A percentile compares a stretch with the other conserved stretches of the same genome.
These are phyloP conservation scores for Crithidia expoeki DNA, from an alignment of 208 protist species.

Conservation along the genomic window DNA sequence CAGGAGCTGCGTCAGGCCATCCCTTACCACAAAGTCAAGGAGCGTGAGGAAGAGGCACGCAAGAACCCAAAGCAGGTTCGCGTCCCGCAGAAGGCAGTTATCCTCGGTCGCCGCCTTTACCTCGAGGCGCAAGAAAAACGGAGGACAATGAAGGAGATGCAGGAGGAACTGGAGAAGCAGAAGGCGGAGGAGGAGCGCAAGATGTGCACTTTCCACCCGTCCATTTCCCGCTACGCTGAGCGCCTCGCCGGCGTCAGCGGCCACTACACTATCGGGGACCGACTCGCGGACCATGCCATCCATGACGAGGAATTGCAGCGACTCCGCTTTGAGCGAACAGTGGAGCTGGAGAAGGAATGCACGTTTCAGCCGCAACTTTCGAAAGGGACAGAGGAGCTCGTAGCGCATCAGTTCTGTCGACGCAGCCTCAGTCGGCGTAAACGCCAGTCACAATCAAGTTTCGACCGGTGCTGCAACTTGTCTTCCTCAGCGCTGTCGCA, in stretches of 20 bases:
- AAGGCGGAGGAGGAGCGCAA: constrained; percentile 31
- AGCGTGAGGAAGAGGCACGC: constrained; percentile 35
- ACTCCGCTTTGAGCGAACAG: constrained; percentile 40
- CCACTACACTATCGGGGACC: constrained; percentile 43
- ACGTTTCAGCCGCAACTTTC: constrained; percentile 70
- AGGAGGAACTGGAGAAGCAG: constrained; percentile 29
- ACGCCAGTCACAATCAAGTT: neutral
- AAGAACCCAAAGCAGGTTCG: constrained; percentile 14
- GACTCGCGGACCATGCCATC: constrained; percentile 31
- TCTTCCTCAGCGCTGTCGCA: neutral
- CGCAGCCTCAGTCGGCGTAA: neutral
- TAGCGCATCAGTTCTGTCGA: constrained; percentile 26
- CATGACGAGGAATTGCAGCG: constrained; percentile 42
- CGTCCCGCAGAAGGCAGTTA: constrained; percentile 44
- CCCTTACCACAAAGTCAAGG: constrained; percentile 60
- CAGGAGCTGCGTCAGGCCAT: constrained; percentile 41
- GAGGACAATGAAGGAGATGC: constrained; percentile 23
- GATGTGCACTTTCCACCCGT: constrained; percentile 65
- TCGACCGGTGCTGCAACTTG: neutral
- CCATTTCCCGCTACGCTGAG: constrained; percentile 56
- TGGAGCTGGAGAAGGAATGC: constrained; percentile 36
- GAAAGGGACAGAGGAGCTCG: constrained; percentile 40
- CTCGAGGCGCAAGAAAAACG: constrained; percentile 30
- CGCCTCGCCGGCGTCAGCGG: constrained; percentile 23
- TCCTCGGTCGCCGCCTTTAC: constrained; percentile 65